Evolutionary conservation across 768 basidiomycete genomes (phyloP), one percentile per base, ranked within the genome.

Genomic region (Tylopilus intermedius): DNA sequence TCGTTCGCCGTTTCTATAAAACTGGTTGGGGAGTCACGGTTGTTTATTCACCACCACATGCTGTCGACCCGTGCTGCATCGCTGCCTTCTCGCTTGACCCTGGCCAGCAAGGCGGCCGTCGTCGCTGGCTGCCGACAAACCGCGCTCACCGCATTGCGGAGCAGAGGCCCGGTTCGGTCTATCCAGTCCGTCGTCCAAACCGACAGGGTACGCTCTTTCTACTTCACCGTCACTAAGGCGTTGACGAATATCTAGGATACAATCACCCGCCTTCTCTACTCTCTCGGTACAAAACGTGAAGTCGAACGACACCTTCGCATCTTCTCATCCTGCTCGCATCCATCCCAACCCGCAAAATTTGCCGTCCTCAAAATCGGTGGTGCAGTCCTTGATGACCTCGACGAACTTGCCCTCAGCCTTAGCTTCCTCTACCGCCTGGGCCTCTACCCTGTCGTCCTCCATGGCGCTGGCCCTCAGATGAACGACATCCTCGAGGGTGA

Each of bases 331-430:
- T 86, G 92, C 21, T 90, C 91, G 7, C 86, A 94, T 63, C 83
- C 88, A 2, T 84, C 90, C 14, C 84, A 91, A 54, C 90, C 91
- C 38, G 94, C 94, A 55, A 95, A 92, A 70, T 96, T 96, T 63
- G 94, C 93, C 37, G 96, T 99, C 54, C 86, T 99, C 78, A 99
- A 99, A 74, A 85, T 99, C 61, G 96, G 96, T 54, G 96, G 96
- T 44, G 95, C 91, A 8, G 94, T 98, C 40, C 79, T 99, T 6
- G 88, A 86, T 62, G 82, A 98, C 54, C 74, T 97, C 48, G 88
- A 97, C 57, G 94, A 97, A 59, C 84, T 99, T 44, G 94, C 94
- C 5, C 82, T 94, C 47, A 95, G 90, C 58, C 79, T 99, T 62
- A 94, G 92, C 72, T 99, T 98, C 77, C 77, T 99, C 54, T 95